Conservation (phyloP, 2,329 filamentous ascomycete genomes). For the Acrodontium crateriforme region DNA sequence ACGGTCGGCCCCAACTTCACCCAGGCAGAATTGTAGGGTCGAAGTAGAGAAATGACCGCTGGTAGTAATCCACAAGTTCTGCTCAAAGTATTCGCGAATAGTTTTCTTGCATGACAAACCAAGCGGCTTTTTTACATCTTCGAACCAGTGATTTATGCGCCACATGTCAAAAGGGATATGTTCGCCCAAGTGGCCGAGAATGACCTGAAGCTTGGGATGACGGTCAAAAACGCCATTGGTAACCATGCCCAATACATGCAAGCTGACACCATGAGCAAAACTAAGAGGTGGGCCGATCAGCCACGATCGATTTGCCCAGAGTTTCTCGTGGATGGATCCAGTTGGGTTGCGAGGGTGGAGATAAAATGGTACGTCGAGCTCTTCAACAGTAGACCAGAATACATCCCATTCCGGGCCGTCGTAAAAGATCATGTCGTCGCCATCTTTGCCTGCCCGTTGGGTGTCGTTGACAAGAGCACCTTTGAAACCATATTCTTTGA, state of each 20-base stretch:
- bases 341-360: conserved; percentile 40
- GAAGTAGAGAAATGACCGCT: conserved; percentile 42
- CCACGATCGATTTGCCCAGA: conserved; percentile 46
- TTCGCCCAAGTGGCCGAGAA: conserved; percentile 36
- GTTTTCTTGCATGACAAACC: conserved; percentile 35
- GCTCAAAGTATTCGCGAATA: conserved; percentile 38
- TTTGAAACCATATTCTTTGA: conserved; percentile 32
- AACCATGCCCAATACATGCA: conserved; percentile 42
- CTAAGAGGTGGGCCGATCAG: conserved; percentile 45
- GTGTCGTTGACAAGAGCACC: conserved; percentile 23
- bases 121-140: conserved; percentile 40
- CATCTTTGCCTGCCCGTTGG: conserved; percentile 44
- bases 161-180: conserved; percentile 39
- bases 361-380: conserved; percentile 51
- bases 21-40: conserved; percentile 37
- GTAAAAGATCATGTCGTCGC: conserved; percentile 51
- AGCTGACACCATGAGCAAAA: conserved; percentile 45
- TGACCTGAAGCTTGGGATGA: conserved; percentile 32
- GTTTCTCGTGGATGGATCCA: conserved; percentile 42
- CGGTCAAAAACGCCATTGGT: conserved; percentile 38
- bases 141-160: conserved; percentile 38
- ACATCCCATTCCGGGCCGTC: conserved; percentile 46
- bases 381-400: conserved; percentile 45
- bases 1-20: conserved; percentile 28
- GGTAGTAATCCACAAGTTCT: conserved; percentile 45